Conservation (phyloP, 2,329 filamentous ascomycete genomes). For the Botryosphaeria agaves region DNA sequence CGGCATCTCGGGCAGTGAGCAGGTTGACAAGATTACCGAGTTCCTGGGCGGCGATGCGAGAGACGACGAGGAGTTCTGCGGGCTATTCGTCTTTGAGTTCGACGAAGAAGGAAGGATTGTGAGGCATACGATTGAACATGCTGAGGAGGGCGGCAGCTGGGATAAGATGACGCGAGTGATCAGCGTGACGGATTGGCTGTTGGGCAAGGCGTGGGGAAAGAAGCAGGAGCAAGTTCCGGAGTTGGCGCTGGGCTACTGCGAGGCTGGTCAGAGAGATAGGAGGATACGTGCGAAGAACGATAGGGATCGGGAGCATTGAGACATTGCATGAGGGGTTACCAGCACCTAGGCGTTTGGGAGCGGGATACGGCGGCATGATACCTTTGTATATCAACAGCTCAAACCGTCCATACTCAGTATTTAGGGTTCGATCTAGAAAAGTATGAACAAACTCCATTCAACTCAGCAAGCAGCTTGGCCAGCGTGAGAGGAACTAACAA, state of each 20-base stretch:
- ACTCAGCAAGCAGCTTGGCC: no score
- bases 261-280: no score
- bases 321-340: no score
- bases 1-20: conserved; percentile 23
- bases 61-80: conserved; percentile 63
- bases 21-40: conserved; percentile 35
- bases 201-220: conserved; percentile 54
- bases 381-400: no score
- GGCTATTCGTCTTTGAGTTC: conserved; percentile 91
- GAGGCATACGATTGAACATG: conserved; percentile 87
- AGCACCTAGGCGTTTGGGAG: no score
- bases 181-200: conserved; percentile 82
- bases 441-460: no score
- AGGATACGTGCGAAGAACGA: no score
- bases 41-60: conserved; percentile 36
- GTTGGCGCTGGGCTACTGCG: conserved; percentile 19
- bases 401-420: no score
- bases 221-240: conserved; percentile 23
- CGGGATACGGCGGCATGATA: no score
- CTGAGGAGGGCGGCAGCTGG: conserved; percentile 67
- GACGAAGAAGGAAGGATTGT: conserved; percentile 69
- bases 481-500: no score
- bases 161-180: conserved; percentile 76
- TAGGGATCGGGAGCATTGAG: no score
- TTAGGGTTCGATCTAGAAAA: no score